Percentiles rank a stretch among this genome's conserved stretches.
Evolutionary conservation across 169 alveolate species (phyloP).

Genomic region (Plasmodium chabaudi): DNA sequence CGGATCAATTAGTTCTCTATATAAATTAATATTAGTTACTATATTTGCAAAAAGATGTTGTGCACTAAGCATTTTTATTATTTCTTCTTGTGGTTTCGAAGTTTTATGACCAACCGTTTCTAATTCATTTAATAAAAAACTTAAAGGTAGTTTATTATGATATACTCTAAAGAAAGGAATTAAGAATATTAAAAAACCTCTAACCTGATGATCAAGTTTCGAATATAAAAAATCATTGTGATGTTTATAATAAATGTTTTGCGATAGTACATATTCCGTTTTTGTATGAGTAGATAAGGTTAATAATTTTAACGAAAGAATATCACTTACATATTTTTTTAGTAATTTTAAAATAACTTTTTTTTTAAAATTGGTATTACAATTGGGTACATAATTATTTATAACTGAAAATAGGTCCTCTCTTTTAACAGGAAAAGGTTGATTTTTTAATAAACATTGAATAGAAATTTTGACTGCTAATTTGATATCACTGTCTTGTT

Average conservation of each 20-base stretch:
- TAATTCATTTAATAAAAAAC: slow-evolving; percentile 31
- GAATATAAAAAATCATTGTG: slow-evolving; percentile 67
- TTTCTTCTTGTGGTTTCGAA: slow-evolving; percentile 45
- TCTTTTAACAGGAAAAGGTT: slow-evolving; percentile 72
- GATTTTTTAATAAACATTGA: slow-evolving; percentile 44
- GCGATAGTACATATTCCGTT: slow-evolving; percentile 57
- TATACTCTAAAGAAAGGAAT: slow-evolving; percentile 44
- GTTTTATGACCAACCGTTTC: slow-evolving; percentile 16
- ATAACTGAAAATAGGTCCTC: slow-evolving; percentile 35
- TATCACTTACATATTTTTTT: slow-evolving; percentile 28
- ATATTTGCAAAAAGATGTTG: slow-evolving; percentile 28
- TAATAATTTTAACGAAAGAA: slow-evolving; percentile 57
- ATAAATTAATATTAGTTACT: slow-evolving; percentile 2
- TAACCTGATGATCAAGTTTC: slow-evolving; percentile 37
- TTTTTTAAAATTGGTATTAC: slow-evolving; percentile 33
- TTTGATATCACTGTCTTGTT: slow-evolving; percentile 33
- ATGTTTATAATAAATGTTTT: slow-evolving; percentile 27
- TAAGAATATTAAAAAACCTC: slow-evolving; percentile 56
- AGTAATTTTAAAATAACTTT: slow-evolving; percentile 15
- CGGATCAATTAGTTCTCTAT: slow-evolving; percentile 17
- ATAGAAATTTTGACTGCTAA: slow-evolving; percentile 49
- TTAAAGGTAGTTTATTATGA: slow-evolving; percentile 67
- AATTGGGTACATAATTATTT: slow-evolving; percentile 32
- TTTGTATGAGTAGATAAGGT: slow-evolving; percentile 29
- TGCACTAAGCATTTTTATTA: slow-evolving; percentile 21